Conservation (phyloP, 768 basidiomycete genomes). For the Cystofilobasidium capitatum region DNA sequence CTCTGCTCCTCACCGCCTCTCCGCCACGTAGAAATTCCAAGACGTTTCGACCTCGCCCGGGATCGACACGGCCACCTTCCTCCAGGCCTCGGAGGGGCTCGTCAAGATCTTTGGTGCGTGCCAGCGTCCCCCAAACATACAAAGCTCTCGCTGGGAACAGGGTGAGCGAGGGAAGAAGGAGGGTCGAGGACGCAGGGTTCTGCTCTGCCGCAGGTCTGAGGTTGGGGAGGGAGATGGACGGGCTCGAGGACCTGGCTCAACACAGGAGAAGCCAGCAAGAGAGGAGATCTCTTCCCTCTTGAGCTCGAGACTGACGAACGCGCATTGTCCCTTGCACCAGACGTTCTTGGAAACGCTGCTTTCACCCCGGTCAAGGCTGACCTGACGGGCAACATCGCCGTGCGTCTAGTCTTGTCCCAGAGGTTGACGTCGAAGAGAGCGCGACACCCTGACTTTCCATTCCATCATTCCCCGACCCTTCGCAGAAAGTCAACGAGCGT, state of each 20-base stretch:
- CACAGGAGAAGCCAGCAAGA: too few species aligned
- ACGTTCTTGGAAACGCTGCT: slow-evolving; percentile 73
- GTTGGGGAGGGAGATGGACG: too few species aligned
- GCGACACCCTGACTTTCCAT: neutral
- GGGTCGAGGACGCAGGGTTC: neutral
- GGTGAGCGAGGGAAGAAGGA: slow-evolving; percentile 1
- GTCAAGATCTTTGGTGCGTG: slow-evolving; percentile 77
- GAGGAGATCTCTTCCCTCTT: neutral
- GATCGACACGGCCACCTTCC: slow-evolving; percentile 76
- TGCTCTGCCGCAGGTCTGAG: too few species aligned
- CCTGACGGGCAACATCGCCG: slow-evolving; percentile 81
- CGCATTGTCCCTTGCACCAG: slow-evolving; percentile 40
- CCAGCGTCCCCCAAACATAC: too few species aligned
- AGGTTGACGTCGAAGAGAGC: neutral
- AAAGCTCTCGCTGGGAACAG: neutral
- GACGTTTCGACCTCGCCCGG: slow-evolving; percentile 80
- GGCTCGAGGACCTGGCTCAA: too few species aligned
- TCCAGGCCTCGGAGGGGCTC: slow-evolving; percentile 78
- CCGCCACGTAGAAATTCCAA: slow-evolving; percentile 64
- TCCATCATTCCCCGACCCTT: neutral
- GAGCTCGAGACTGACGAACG: neutral
- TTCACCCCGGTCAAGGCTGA: slow-evolving; percentile 77
- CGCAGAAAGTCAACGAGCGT: slow-evolving; percentile 78
- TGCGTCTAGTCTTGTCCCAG: slow-evolving; percentile 39
- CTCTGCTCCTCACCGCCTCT: neutral